Evolutionary conservation across 2,329 filamentous ascomycete species (phyloP).

Genomic region (Trichophyton mentagrophytes): DNA sequence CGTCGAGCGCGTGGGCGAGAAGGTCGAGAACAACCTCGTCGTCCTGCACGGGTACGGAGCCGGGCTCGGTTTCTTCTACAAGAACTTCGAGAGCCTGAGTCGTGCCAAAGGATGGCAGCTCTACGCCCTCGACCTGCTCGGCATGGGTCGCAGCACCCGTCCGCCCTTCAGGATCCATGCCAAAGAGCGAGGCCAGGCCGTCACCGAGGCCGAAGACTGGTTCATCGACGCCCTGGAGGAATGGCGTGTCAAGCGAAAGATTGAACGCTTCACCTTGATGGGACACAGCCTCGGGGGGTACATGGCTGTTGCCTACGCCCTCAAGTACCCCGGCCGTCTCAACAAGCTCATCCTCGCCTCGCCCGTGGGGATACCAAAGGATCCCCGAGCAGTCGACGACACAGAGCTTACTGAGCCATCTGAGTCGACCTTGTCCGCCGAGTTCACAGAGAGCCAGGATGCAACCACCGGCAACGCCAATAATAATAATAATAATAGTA

Average conservation of each 20-base stretch:
- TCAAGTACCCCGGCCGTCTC: conserved; percentile 87
- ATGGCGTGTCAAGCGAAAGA: conserved; percentile 77
- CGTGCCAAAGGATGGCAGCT: conserved; percentile 71
- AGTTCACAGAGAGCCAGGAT: conserved; percentile 64
- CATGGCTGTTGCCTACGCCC: conserved; percentile 82
- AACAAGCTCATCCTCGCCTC: conserved; percentile 95
- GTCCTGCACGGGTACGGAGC: conserved; percentile 97
- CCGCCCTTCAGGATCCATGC: conserved; percentile 74
- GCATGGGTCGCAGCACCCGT: conserved; percentile 80
- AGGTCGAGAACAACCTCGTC: conserved; percentile 72
- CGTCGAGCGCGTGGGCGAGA: conserved; percentile 68
- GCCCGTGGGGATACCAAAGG: conserved; percentile 86
- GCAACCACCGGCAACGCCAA: neutral
- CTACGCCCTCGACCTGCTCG: conserved; percentile 86
- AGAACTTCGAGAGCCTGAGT: conserved; percentile 84
- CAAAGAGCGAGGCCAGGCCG: conserved; percentile 67
- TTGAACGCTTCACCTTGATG: conserved; percentile 85
- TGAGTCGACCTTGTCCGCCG: conserved; percentile 59
- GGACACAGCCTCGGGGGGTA: conserved; percentile 93
- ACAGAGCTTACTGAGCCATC: conserved; percentile 66
- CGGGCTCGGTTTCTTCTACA: conserved; percentile 94
- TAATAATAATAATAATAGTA: conserved; percentile 10
- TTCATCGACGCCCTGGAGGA: conserved; percentile 94
- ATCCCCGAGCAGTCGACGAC: conserved; percentile 73
- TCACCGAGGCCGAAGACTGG: conserved; percentile 82